Conservation (phyloP, 805 yeast species). For the Blastobotrys muscicola region DNA sequence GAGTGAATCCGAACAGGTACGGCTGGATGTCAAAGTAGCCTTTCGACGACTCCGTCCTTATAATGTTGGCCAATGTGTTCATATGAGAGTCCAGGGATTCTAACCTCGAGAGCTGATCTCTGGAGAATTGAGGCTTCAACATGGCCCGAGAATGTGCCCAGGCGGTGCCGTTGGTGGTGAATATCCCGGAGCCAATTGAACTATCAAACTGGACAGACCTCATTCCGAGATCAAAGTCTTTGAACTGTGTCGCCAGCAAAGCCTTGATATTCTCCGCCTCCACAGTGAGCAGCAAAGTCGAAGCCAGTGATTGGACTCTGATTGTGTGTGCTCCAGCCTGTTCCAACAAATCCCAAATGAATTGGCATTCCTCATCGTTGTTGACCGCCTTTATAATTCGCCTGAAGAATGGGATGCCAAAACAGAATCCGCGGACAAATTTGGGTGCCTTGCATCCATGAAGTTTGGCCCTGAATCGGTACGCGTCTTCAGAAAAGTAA, state of each 20-base stretch:
- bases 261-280: constrained; percentile 27
- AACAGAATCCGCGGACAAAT: no score
- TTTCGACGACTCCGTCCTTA: no score
- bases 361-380: no score
- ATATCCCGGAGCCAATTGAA: constrained; percentile 29
- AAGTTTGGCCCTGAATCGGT: no score
- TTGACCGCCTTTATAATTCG: no score
- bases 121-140: constrained; percentile 29
- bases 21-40: background rate
- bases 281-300: constrained; percentile 11
- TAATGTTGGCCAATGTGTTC: constrained; percentile 9
- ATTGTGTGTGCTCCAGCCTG: background rate
- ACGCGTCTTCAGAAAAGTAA: no score
- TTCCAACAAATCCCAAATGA: background rate
- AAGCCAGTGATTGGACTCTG: constrained; percentile 2
- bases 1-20: background rate
- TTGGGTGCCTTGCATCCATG: no score
- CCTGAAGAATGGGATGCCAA: no score
- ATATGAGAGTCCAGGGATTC: constrained; percentile 22
- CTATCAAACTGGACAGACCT: constrained; percentile 22
- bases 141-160: constrained; percentile 31
- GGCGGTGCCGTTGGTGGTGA: constrained; percentile 27
- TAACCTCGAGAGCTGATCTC: constrained; percentile 26
- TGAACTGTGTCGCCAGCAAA: constrained; percentile 25
- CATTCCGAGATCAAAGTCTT: constrained; percentile 24